Evolutionary conservation across 2,329 filamentous ascomycete genomes (phyloP).

Genomic region (Cytospora chrysosperma): DNA sequence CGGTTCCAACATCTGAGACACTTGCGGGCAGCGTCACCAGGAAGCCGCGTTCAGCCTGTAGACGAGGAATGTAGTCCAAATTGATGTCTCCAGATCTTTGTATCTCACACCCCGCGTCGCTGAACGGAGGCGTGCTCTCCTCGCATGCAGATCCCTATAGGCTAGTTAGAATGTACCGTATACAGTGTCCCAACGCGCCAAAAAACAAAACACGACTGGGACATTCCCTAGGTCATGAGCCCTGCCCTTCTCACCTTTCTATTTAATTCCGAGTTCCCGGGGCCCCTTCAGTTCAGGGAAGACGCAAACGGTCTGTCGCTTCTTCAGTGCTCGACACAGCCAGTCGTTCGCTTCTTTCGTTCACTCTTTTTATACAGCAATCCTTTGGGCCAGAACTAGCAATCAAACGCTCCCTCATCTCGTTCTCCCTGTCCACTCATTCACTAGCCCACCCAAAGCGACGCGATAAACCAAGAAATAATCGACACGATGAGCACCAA

Average conservation of each 20-base stretch:
- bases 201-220: slow-evolving; percentile 6
- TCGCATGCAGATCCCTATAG: neutral
- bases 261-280: slow-evolving; percentile 14
- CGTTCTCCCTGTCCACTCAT: slow-evolving; percentile 14
- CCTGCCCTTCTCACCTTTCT: slow-evolving; percentile 10
- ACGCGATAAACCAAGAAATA: neutral
- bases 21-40: neutral
- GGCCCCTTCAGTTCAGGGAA: neutral
- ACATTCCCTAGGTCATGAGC: neutral
- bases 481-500: slow-evolving; percentile 4
- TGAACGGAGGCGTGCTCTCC: slow-evolving; percentile 2
- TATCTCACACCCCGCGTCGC: neutral
- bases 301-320: slow-evolving; percentile 8
- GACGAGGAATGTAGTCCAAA: slow-evolving; percentile 11
- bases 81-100: neutral
- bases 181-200: slow-evolving; percentile 8
- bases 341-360: neutral
- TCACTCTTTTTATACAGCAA: slow-evolving; percentile 12
- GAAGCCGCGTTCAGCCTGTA: neutral
- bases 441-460: neutral
- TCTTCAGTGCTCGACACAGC: slow-evolving; percentile 3
- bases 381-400: slow-evolving; percentile 4
- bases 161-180: slow-evolving; percentile 9
- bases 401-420: neutral
- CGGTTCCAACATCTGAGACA: slow-evolving; percentile 10